Evolutionary conservation across 768 basidiomycete species (phyloP), one percentile per base, ranked within the genome.

Genomic region (Termitomyces sp.): DNA sequence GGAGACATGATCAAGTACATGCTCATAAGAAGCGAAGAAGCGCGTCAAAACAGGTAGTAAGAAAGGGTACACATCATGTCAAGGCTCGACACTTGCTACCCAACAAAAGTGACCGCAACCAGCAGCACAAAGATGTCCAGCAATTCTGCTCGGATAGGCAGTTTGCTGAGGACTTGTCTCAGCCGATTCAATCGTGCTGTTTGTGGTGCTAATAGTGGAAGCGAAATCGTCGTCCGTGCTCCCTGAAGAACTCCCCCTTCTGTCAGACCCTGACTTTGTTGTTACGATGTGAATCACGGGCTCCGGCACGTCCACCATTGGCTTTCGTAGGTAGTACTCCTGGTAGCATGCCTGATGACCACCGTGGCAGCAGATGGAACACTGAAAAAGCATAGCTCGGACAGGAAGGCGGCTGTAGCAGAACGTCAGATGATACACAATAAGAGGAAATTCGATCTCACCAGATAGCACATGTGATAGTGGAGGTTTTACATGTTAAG

Each of bases 71-170:
- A 54, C 46, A 49, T 50, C 50, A 58, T 48, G 52, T 58, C 57
- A 58, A 46, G 57, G 40, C 48, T 60, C 63, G 16, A 65, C 67
- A 56, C 68, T 74, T 5, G 77, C 75, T 16, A 81, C 82, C 89
- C 89, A 92, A 63, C 91, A 93, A 62, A 80, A 81, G 72, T 93
- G 91, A 0, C 91, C 91, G 71, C 91, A 93, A 4, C 91, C 91
- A 43, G 89, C 82, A 14, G 89, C 88, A 71, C 91, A 93, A 0
- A 77, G 79, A 67, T 88, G 86, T 3, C 86, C 89, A 13, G 73
- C 67, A 36, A 82, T 65, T 50, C 63, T 71, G 18, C 62, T 55
- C 37, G 57, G 33, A 27, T 42, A 40, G 46, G 42, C 33, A 27
- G 52, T 45, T 37, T 58, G 62, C 30, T 63, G 56, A 9, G 68